These are phyloP conservation scores for Seiridium cupressi DNA, from an alignment of 2,329 filamentous ascomycete species.

Conservation along the genomic window DNA sequence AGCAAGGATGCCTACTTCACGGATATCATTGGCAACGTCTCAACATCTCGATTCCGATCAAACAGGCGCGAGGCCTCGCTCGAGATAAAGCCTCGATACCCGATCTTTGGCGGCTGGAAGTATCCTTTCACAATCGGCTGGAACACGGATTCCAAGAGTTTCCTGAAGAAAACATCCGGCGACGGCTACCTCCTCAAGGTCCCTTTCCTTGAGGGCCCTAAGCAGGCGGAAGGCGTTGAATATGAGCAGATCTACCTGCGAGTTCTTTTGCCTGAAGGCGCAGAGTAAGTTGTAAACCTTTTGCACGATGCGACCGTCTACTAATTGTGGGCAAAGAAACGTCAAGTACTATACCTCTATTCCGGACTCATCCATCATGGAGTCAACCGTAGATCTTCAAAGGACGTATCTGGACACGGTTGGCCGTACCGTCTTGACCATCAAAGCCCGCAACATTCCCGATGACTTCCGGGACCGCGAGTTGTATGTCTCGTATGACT, in stretches of 20 bases:
- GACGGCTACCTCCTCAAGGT: constrained; percentile 84
- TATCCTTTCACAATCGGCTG: constrained; percentile 96
- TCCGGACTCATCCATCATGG: constrained; percentile 60
- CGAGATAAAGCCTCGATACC: constrained; percentile 90
- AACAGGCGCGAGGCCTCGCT: constrained; percentile 77
- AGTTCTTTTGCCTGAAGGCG: constrained; percentile 87
- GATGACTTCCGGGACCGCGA: constrained; percentile 86
- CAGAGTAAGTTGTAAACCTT: constrained; percentile 58
- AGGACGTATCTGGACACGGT: constrained; percentile 92
- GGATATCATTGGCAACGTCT: constrained; percentile 95
- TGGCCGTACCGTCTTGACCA: constrained; percentile 77
- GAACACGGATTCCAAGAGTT: constrained; percentile 81
- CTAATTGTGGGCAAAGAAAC: constrained; percentile 61
- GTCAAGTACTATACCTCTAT: constrained; percentile 75
- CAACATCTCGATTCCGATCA: constrained; percentile 82
- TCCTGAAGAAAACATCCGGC: constrained; percentile 64
- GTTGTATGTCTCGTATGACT: constrained; percentile 84
- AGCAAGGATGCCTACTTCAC: constrained; percentile 90
- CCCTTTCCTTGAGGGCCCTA: constrained; percentile 90
- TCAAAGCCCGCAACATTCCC: constrained; percentile 82
- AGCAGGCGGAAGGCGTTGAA: constrained; percentile 78
- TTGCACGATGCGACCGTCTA: constrained; percentile 12
- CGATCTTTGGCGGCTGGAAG: constrained; percentile 97
- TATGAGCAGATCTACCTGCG: constrained; percentile 80
- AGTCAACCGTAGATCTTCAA: constrained; percentile 61